phyloP scores from a whole-genome alignment of 176 grass and related monocot genomes.

The Poa annua region DNA sequence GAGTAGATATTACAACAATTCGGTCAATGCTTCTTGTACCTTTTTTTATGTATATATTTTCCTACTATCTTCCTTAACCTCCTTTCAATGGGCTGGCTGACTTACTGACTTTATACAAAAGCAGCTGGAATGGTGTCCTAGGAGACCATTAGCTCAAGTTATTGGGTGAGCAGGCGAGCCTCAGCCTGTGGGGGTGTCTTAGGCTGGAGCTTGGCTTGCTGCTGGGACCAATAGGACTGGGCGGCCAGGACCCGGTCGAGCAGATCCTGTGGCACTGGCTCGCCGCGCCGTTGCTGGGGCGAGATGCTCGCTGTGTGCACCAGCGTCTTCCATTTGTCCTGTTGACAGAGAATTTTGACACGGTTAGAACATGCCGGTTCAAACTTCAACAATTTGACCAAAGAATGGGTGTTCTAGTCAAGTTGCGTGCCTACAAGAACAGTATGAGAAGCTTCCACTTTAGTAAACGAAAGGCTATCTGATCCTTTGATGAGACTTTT shows the following conservation, averaged over 20 bases:
- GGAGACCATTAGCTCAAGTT: constrained; percentile 57
- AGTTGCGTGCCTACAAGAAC: constrained; percentile 19
- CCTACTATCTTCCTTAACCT: constrained; percentile 64
- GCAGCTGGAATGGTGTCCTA: constrained; percentile 54
- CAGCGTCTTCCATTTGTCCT: constrained; percentile 99
- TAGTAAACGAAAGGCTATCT: constrained; percentile 56
- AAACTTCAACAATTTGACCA: constrained; percentile 60
- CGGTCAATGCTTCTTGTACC: constrained; percentile 86
- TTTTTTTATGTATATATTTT: constrained; percentile 50
- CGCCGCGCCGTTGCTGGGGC: constrained; percentile 89
- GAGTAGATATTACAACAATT: constrained; percentile 91
- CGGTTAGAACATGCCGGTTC: constrained; percentile 52
- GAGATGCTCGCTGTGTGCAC: constrained; percentile 98
- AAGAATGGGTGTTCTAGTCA: constrained; percentile 39
- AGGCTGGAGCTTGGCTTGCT: constrained; percentile 93
- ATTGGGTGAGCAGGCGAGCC: constrained; percentile 67
- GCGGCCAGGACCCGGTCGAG: constrained; percentile 88
- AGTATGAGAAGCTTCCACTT: constrained; percentile 53
- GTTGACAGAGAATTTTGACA: constrained; percentile 61
- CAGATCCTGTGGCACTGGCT: constrained; percentile 92
- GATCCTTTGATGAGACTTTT: constrained; percentile 42
- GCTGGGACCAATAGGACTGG: constrained; percentile 91
- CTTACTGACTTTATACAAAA: constrained; percentile 74
- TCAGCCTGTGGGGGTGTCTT: constrained; percentile 71
- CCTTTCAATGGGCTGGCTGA: constrained; percentile 58